Evolutionary conservation across 2,329 filamentous ascomycete genomes (phyloP).

Genomic region (Fusarium fracticaudum): DNA sequence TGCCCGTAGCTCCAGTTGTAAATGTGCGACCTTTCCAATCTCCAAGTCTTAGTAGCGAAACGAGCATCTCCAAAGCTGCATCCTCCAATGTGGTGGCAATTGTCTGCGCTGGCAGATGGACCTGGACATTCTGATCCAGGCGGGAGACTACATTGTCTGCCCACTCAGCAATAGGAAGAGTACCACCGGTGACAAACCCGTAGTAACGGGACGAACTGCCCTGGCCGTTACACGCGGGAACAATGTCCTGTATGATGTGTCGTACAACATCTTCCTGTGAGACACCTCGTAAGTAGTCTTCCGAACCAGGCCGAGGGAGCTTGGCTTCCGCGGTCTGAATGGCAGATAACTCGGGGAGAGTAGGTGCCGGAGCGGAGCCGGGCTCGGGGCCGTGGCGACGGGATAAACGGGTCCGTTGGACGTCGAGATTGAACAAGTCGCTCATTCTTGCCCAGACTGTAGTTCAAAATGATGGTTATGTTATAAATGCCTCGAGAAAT

Average conservation of each 20-base stretch:
- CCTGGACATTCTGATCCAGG: constrained; percentile 84
- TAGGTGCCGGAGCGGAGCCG: constrained; percentile 40
- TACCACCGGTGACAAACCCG: constrained; percentile 88
- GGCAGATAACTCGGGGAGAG: constrained; percentile 51
- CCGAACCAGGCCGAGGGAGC: constrained; percentile 48
- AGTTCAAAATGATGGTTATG: neutral
- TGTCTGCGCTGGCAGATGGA: constrained; percentile 81
- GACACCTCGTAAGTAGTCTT: constrained; percentile 46
- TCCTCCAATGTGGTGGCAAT: constrained; percentile 82
- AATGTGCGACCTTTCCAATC: constrained; percentile 66
- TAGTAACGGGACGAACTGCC: constrained; percentile 78
- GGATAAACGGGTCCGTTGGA: constrained; percentile 38
- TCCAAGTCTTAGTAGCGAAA: constrained; percentile 71
- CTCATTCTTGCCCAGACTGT: constrained; percentile 31
- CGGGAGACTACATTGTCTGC: constrained; percentile 86
- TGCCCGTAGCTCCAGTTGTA: constrained; percentile 74
- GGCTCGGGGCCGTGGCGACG: constrained; percentile 25
- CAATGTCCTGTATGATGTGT: constrained; percentile 58
- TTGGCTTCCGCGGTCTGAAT: constrained; percentile 52
- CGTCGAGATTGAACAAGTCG: constrained; percentile 38
- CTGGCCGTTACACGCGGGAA: constrained; percentile 72
- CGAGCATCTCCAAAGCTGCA: constrained; percentile 73
- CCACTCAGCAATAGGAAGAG: constrained; percentile 79
- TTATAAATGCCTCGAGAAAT: neutral
- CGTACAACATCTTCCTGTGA: constrained; percentile 44